A percentile compares a stretch with the other conserved stretches of the same genome.
Conservation (phyloP, 306 rosid genomes). For the Adenanthera pavonina region DNA sequence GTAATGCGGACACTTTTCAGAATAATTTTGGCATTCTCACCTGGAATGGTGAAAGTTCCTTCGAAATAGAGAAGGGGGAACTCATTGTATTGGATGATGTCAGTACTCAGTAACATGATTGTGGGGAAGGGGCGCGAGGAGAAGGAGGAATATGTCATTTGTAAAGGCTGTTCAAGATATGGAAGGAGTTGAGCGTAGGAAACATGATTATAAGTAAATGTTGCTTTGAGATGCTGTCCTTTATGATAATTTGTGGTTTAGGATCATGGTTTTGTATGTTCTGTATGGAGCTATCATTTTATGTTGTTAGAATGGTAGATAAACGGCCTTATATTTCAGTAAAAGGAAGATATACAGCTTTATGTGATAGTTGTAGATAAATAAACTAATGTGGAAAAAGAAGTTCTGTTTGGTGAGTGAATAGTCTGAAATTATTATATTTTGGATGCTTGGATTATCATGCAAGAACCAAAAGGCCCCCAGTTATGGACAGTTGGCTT, state of each 20-base stretch:
- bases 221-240: background rate
- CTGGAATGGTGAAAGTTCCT: background rate
- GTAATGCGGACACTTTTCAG: background rate
- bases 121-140: background rate
- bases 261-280: background rate
- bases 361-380: slow-evolving; percentile 4
- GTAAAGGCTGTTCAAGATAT: background rate
- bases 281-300: background rate
- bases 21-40: background rate
- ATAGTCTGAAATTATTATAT: background rate
- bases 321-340: background rate
- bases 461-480: background rate
- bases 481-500: background rate
- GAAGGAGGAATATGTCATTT: background rate
- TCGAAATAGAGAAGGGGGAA: background rate
- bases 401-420: background rate
- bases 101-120: background rate
- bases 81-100: background rate
- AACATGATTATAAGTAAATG: background rate
- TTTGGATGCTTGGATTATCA: background rate
- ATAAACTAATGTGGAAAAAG: background rate
- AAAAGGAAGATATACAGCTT: background rate
- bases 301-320: background rate
- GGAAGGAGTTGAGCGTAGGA: background rate
- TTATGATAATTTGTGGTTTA: background rate